phyloP scores from a whole-genome alignment of 1,139 yeast genomes.

The Fermentozyma sake region DNA sequence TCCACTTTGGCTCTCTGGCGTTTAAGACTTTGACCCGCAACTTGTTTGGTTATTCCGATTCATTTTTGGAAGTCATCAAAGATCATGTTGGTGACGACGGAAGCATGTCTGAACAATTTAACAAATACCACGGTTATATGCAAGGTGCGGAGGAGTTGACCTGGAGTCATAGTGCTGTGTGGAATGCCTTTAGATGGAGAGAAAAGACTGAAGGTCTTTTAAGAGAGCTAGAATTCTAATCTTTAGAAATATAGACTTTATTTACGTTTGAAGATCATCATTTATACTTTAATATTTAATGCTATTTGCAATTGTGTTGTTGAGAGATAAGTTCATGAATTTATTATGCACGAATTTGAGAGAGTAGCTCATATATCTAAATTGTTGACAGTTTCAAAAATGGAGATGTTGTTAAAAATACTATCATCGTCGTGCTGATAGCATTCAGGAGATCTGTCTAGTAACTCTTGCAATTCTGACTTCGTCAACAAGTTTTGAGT shows the following conservation, averaged over 20 bases:
- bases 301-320: neutral
- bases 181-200: slow-evolving; percentile 70
- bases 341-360: no score
- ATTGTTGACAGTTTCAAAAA: slow-evolving; percentile 50
- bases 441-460: slow-evolving; percentile 49
- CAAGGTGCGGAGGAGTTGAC: slow-evolving; percentile 85
- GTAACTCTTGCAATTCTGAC: slow-evolving; percentile 48
- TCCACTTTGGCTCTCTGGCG: slow-evolving; percentile 39
- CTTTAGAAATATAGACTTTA: neutral
- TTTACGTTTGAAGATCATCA: neutral
- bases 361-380: slow-evolving; percentile 8
- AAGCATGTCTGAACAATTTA: slow-evolving; percentile 84
- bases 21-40: slow-evolving; percentile 42
- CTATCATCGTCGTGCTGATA: slow-evolving; percentile 26
- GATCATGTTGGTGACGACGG: slow-evolving; percentile 74
- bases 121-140: slow-evolving; percentile 74
- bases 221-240: slow-evolving; percentile 3
- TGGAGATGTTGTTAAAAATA: slow-evolving; percentile 38
- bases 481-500: slow-evolving; percentile 13
- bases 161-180: slow-evolving; percentile 86
- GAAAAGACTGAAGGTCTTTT: slow-evolving; percentile 19
- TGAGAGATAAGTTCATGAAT: no score
- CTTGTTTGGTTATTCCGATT: slow-evolving; percentile 63
- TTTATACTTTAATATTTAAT: neutral
- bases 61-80: slow-evolving; percentile 67